Conservation (phyloP, 768 basidiomycete genomes). For the Tricholoma matsutake region DNA sequence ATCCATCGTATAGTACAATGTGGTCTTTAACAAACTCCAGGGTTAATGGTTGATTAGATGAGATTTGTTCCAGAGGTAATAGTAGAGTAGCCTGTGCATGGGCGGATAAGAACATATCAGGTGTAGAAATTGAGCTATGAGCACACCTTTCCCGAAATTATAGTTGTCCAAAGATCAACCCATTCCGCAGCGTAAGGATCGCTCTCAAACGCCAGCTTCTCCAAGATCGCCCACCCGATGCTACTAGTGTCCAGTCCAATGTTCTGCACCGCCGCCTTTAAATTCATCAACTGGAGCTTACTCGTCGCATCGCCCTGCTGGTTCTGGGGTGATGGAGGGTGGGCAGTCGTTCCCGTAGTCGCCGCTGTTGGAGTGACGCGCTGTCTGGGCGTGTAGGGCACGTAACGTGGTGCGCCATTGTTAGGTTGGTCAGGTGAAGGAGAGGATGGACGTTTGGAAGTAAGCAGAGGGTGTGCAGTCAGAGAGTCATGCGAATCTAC, state of each 20-base stretch:
- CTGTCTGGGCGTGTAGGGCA: conserved; percentile 77
- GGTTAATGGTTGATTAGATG: conserved; percentile 54
- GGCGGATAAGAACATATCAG: not conserved
- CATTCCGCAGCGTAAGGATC: conserved; percentile 60
- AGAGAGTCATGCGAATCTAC: conserved; percentile 51
- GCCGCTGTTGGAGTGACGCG: conserved; percentile 44
- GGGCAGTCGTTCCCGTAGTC: conserved; percentile 48
- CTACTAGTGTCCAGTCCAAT: conserved; percentile 63
- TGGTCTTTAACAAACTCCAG: conserved; percentile 84
- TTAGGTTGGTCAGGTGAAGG: conserved; percentile 24
- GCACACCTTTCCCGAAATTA: conserved; percentile 67
- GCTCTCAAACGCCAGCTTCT: conserved; percentile 54
- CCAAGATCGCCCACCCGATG: conserved; percentile 76
- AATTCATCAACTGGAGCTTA: conserved; percentile 67
- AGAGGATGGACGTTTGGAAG: conserved; percentile 32
- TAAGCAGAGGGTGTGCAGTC: conserved; percentile 64
- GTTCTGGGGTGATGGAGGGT: conserved; percentile 44
- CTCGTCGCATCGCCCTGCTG: conserved; percentile 59
- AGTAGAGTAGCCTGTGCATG: conserved; percentile 68
- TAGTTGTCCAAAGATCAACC: conserved; percentile 62
- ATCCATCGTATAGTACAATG: conserved; percentile 59
- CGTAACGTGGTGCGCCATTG: conserved; percentile 47
- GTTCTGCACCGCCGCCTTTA: conserved; percentile 69
- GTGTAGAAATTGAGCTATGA: not conserved
- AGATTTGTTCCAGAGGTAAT: conserved; percentile 63